phyloP scores from a whole-genome alignment of 768 basidiomycete genomes.

The Calocera cornea region DNA sequence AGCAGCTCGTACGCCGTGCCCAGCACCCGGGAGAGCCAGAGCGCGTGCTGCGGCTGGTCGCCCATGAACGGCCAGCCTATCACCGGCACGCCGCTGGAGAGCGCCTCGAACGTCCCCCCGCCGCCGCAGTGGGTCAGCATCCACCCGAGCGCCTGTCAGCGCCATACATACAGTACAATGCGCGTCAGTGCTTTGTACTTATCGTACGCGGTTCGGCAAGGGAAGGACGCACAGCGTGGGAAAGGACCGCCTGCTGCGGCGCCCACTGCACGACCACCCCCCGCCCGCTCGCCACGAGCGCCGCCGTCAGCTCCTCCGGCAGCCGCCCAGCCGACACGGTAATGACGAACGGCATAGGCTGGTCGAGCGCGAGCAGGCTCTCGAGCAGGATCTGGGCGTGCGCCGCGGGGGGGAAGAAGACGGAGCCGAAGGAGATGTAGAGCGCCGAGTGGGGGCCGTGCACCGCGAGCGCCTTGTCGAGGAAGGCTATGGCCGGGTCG shows the following conservation, averaged over 20 bases:
- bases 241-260: conserved; percentile 19
- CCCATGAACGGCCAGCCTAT: conserved; percentile 22
- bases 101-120: conserved; percentile 18
- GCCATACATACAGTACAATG: no score
- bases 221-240: conserved; percentile 18
- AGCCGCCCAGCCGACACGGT: neutral
- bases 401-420: neutral
- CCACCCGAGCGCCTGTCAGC: conserved; percentile 20
- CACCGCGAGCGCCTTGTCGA: neutral
- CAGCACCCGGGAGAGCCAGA: conserved; percentile 13
- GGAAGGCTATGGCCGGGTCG: conserved; percentile 1
- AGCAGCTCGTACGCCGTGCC: conserved; percentile 16
- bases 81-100: conserved; percentile 18
- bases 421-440: conserved; percentile 2
- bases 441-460: neutral
- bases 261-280: conserved; percentile 19
- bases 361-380: neutral
- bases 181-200: no score
- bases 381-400: neutral
- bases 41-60: conserved; percentile 20
- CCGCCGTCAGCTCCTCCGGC: conserved; percentile 15
- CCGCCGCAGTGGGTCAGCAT: conserved; percentile 21
- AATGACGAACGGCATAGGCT: neutral
- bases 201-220: no score
- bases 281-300: conserved; percentile 12